phyloP scores from a whole-genome alignment of 129 eudicot genomes.

The Chrysanthemum seticuspe region DNA sequence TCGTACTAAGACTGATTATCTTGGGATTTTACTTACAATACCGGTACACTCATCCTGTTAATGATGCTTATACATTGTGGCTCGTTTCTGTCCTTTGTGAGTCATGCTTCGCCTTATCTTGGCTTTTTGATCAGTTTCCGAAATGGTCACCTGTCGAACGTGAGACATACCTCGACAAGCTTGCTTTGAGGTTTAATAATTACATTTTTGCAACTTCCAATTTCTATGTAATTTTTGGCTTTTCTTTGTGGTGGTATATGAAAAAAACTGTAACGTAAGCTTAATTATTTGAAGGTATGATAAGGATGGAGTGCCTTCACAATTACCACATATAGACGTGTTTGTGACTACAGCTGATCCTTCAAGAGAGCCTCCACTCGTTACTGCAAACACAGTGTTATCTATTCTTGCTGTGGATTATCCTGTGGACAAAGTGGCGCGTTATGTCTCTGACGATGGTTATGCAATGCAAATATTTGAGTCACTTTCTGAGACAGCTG shows the following conservation, averaged over 20 bases:
- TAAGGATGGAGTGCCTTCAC: constrained; percentile 91
- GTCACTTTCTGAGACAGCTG: constrained; percentile 48
- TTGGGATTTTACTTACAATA: constrained; percentile 78
- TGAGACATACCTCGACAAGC: constrained; percentile 80
- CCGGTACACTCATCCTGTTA: constrained; percentile 77
- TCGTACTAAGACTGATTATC: constrained; percentile 64
- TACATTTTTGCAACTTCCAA: neutral
- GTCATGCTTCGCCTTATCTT: constrained; percentile 82
- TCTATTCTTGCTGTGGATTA: constrained; percentile 84
- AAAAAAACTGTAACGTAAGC: neutral
- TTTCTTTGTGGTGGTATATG: too few relatives aligned
- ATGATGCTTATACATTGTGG: constrained; percentile 85
- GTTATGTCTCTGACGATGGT: constrained; percentile 56
- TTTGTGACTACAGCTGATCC: constrained; percentile 96
- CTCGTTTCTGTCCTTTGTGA: constrained; percentile 80
- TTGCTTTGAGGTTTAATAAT: constrained; percentile 41
- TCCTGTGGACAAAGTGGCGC: constrained; percentile 83
- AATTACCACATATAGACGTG: constrained; percentile 70
- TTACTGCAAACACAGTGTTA: constrained; percentile 84
- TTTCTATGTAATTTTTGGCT: too few relatives aligned
- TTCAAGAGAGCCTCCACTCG: constrained; percentile 72
- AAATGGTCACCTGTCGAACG: constrained; percentile 84
- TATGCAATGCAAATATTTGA: constrained; percentile 48
- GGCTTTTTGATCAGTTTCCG: constrained; percentile 91
- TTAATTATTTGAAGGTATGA: constrained; percentile 45